Conservation (phyloP, 2,329 filamentous ascomycete genomes). For the Cryphonectria parasitica region DNA sequence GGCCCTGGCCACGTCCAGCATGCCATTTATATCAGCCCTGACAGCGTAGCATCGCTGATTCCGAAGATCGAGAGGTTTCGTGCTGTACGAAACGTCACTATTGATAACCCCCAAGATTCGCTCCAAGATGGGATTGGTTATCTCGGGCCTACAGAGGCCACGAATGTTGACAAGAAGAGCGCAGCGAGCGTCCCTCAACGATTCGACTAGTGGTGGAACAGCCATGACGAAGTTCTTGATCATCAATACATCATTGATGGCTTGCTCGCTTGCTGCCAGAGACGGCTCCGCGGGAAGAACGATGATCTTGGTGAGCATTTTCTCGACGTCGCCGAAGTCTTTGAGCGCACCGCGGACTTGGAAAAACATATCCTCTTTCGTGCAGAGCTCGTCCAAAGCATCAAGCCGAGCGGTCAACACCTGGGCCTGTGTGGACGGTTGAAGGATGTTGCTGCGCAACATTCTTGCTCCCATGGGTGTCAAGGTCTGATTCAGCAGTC, state of each 20-base stretch:
- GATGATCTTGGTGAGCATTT: conserved; percentile 80
- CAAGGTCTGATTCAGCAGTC: conserved; percentile 79
- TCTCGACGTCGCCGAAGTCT: conserved; percentile 77
- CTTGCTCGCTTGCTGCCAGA: conserved; percentile 73
- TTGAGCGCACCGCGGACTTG: conserved; percentile 75
- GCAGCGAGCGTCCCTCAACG: conserved; percentile 66
- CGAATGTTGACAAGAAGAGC: conserved; percentile 69
- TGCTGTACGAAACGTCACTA: conserved; percentile 77
- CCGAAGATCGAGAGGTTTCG: conserved; percentile 78
- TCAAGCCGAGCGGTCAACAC: conserved; percentile 77
- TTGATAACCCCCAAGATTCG: conserved; percentile 76
- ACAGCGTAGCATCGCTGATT: conserved; percentile 66
- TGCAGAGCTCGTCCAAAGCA: conserved; percentile 79
- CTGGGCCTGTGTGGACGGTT: conserved; percentile 75
- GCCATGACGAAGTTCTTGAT: conserved; percentile 79
- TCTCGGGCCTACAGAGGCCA: conserved; percentile 68
- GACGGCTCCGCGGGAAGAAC: conserved; percentile 70
- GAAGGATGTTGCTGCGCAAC: conserved; percentile 82
- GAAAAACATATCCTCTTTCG: conserved; percentile 84
- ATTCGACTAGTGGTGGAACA: conserved; percentile 69
- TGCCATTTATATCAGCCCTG: conserved; percentile 77
- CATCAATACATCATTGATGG: conserved; percentile 84
- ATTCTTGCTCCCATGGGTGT: conserved; percentile 90
- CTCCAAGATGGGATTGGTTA: conserved; percentile 62
- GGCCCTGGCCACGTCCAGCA: conserved; percentile 85